A percentile compares a stretch with the other conserved stretches of the same genome.
Conservation (phyloP, 1,284 basidiomycete genomes). For the Ceratobasidium sp. region DNA sequence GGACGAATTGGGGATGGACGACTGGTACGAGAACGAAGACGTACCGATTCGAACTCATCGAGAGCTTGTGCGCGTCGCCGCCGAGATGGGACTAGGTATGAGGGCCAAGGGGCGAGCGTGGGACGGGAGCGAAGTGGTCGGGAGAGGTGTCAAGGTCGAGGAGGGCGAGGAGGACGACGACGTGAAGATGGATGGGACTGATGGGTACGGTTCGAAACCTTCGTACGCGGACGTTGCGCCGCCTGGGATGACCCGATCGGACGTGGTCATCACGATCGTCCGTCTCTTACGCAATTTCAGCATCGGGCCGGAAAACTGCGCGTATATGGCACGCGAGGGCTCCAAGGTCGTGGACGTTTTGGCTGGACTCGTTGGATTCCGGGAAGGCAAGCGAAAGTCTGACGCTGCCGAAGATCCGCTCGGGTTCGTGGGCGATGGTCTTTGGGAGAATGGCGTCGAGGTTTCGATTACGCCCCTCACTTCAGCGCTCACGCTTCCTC, state of each 20-base stretch:
- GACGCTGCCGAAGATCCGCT: background rate
- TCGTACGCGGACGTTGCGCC: conserved; percentile 67
- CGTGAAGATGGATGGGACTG: conserved; percentile 62
- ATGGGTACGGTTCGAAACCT: too few species aligned
- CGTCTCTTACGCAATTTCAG: conserved; percentile 93
- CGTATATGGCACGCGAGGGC: conserved; percentile 72
- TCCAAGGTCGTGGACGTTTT: conserved; percentile 77
- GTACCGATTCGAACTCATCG: conserved; percentile 70
- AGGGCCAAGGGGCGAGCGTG: conserved; percentile 9
- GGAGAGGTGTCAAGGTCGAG: conserved; percentile 12
- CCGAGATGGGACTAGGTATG: conserved; percentile 67
- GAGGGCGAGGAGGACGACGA: conserved; percentile 47
- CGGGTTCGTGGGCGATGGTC: conserved; percentile 53
- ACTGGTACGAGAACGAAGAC: conserved; percentile 31
- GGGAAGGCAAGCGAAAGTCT: conserved; percentile 55
- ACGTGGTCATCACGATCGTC: conserved; percentile 77
- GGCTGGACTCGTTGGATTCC: conserved; percentile 59
- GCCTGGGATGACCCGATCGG: conserved; percentile 65
- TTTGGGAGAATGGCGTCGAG: conserved; percentile 54
- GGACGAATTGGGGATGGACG: conserved; percentile 40
- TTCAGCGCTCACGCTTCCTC: conserved; percentile 73
- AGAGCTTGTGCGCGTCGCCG: conserved; percentile 71
- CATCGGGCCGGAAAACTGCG: conserved; percentile 78
- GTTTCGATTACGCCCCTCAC: conserved; percentile 60
- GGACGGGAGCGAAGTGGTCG: conserved; percentile 14